A percentile compares a stretch with the other conserved stretches of the same genome.
Evolutionary conservation across 2,329 filamentous ascomycete genomes (phyloP).

Genomic region (Mycogone perniciosa): DNA sequence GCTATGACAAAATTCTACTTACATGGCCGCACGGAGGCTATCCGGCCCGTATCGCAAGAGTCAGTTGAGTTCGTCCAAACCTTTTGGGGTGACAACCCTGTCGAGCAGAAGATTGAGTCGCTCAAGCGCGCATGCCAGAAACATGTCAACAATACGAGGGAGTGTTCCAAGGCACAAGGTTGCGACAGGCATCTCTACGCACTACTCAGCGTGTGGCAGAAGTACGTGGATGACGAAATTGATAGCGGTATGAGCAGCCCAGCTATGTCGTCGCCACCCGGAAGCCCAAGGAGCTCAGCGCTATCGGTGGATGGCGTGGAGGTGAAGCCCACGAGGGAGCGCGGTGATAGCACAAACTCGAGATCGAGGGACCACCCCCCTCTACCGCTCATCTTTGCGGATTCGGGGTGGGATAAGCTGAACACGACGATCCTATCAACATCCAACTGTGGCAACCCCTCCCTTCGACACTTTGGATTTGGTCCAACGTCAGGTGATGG

Average conservation of each 20-base stretch:
- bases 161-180: conserved; percentile 84
- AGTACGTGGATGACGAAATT: conserved; percentile 64
- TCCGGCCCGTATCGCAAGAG: conserved; percentile 77
- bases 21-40: conserved; percentile 90
- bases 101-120: conserved; percentile 77
- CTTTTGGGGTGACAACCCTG: conserved; percentile 89
- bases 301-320: conserved; percentile 28
- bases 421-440: conserved; percentile 93
- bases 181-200: conserved; percentile 93
- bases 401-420: conserved; percentile 86
- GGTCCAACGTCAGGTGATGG: conserved; percentile 90
- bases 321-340: conserved; percentile 33
- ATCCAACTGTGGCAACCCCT: conserved; percentile 97
- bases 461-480: conserved; percentile 91
- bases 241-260: conserved; percentile 51
- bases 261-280: conserved; percentile 39
- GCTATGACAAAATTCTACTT: conserved; percentile 96
- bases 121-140: conserved; percentile 77
- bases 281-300: conserved; percentile 29
- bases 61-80: conserved; percentile 83
- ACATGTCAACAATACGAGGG: conserved; percentile 71
- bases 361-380: conserved; percentile 40
- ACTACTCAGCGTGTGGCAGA: conserved; percentile 91
- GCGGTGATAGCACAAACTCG: conserved; percentile 51
- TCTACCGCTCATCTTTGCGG: conserved; percentile 77